Evolutionary conservation across 2,329 filamentous ascomycete genomes (phyloP), one percentile per base, ranked within the genome.

Genomic region (Xylariomycetidae sp.): DNA sequence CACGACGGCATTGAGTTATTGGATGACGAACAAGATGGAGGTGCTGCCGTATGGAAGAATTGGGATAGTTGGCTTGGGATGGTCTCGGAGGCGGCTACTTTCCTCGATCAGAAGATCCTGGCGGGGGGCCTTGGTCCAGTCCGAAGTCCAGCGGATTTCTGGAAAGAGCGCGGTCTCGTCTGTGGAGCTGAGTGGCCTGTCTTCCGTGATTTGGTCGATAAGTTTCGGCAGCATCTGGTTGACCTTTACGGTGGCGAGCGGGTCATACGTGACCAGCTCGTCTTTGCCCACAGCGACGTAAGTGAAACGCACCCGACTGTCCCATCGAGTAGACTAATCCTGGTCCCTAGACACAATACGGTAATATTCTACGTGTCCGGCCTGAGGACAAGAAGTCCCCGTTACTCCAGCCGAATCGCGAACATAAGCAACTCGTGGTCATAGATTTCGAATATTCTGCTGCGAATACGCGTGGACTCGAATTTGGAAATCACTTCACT

Each of bases 391-490:
- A 87, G 46, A 82, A 88, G 49, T 96, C 89, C 1, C 92, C 90
- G 1, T 74, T 97, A 6, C 72, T 96, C 9, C 77, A 92, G 31
- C 88, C 92, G 0, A 81, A 85, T 38, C 97, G 97, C 61, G 81
- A 90, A 48, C 92, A 98, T 65, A 97, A 94, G 61, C 90, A 94
- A 62, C 76, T 98, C 11, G 76, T 97, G 12, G 92, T 98, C 44
- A 98, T 98, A 53, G 92, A 98, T 58, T 98, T 98, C 52, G 92
- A 98, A 55, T 98, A 98, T 56, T 85, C 92, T 2, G 89, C 82
- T 3, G 88, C 90, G 37, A 98, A 97, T 56, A 72, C 82, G 1
- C 80, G 80, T 0, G 92, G 88, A 2, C 70, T 88, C 12, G 92
- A 98, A 60, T 97, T 98, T 57, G 92, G 88, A 37, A 98, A 98